Evolutionary conservation across 1,284 basidiomycete species (phyloP), one percentile per base, ranked within the genome.

Genomic region (Trametes versicolor): DNA sequence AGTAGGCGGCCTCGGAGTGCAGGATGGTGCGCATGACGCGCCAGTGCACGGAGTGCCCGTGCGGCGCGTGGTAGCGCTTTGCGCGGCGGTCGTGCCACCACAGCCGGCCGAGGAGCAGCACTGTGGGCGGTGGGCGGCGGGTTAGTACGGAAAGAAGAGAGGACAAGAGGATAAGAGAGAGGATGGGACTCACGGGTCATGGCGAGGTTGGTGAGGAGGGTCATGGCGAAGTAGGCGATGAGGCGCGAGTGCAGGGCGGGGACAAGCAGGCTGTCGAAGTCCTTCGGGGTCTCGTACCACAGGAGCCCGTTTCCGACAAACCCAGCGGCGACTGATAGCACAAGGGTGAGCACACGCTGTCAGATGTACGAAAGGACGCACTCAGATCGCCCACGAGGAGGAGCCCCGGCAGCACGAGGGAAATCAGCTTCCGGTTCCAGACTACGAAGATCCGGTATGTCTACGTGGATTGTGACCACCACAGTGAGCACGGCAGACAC

Each of bases 361-460:
- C 7, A n/a, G 12, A 25, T 21, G n/a, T 19, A 7, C 4, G 32
- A 9, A 21, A 9, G 1, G 37, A 53, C 37, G 21, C 21, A 53
- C 50, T 25, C 8, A 43, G 12, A 41, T 53, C 39, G 23, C 49
- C 58, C 9, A 43, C 27, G 15, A 60, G 17, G 27, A 60, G 37
- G 12, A 53, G 6, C n/a, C 37, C 4, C 10, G 60, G 60, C 19
- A 50, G 12, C 9, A 50, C 36, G 19, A 62, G 10, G 2, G 52
- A 45, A 43, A 53, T 8, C 13, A 25, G 9, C 23, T 62, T 48
- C 41, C 60, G 60, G 15, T 36, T 50, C 60, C 60, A 62, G n/a
- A 62, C 53, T 1, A 62, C 37, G 34, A 34, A 62, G 19, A 56
- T 48, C 10, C 60, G 60, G 19, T 62, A 62, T 2, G 43, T 56